Conservation (phyloP, 2,329 filamentous ascomycete species). For the Pseudopyricularia javanii region DNA sequence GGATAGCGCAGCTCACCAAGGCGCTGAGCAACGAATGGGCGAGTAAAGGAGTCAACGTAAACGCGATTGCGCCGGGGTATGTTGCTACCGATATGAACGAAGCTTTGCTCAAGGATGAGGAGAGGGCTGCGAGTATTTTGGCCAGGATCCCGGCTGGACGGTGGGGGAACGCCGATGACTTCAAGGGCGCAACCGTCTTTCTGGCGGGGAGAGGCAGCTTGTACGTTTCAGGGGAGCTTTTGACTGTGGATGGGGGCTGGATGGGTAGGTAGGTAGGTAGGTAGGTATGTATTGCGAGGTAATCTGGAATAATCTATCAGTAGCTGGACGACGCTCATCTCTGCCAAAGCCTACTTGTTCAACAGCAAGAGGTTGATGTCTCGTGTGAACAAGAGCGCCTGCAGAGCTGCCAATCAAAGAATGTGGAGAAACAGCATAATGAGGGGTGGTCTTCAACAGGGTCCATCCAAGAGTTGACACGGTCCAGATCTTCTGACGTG, state of each 20-base stretch:
- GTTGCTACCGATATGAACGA: slow-evolving; percentile 61
- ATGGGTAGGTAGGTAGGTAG: slow-evolving; percentile 55
- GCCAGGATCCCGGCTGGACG: slow-evolving; percentile 52
- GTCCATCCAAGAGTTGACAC: no score
- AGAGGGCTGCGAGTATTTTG: slow-evolving; percentile 46
- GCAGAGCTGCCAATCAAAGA: no score
- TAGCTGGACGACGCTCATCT: no score
- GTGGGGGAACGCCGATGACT: slow-evolving; percentile 57
- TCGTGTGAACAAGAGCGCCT: no score
- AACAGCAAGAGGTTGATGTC: no score
- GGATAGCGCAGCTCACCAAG: slow-evolving; percentile 53
- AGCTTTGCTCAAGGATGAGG: slow-evolving; percentile 47
- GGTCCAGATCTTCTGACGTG: no score
- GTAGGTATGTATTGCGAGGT: no score
- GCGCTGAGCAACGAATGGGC: slow-evolving; percentile 59
- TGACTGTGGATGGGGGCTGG: slow-evolving; percentile 86
- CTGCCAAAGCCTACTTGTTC: no score
- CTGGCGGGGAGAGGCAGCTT: slow-evolving; percentile 63
- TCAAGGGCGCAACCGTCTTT: slow-evolving; percentile 72
- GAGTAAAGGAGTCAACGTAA: slow-evolving; percentile 50
- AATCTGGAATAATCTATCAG: no score
- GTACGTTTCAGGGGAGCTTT: slow-evolving; percentile 71
- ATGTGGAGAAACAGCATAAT: no score
- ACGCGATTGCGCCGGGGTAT: slow-evolving; percentile 59
- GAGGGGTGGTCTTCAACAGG: no score